A percentile compares a stretch with the other conserved stretches of the same genome.
phyloP scores from a whole-genome alignment of 2,329 filamentous ascomycete genomes.

The Fusarium miscanthi region DNA sequence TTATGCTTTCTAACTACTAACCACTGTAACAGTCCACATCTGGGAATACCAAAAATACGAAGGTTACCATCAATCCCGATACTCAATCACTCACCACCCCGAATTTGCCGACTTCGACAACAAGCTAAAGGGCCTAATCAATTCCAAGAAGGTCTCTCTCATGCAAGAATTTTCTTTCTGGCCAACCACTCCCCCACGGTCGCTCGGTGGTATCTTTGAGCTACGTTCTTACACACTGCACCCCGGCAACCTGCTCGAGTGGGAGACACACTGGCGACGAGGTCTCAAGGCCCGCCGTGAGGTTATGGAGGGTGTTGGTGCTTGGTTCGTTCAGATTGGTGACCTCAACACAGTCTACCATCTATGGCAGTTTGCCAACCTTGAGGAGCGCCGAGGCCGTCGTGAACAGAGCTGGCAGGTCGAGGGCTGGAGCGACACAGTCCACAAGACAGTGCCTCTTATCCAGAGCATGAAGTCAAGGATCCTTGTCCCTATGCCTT shows the following conservation, averaged over 20 bases:
- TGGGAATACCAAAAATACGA: constrained; percentile 99
- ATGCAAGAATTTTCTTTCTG: constrained; percentile 99
- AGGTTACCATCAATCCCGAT: constrained; percentile 91
- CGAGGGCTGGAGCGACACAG: constrained; percentile 95
- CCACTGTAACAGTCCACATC: constrained; percentile 80
- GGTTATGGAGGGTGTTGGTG: constrained; percentile 98
- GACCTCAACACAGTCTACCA: constrained; percentile 98
- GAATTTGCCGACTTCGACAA: constrained; percentile 86
- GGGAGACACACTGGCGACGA: constrained; percentile 98
- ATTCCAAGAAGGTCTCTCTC: constrained; percentile 84
- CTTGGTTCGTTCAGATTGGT: constrained; percentile 99
- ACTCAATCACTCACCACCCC: constrained; percentile 84
- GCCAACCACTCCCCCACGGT: constrained; percentile 91
- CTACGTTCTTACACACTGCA: constrained; percentile 96
- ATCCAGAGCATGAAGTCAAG: constrained; percentile 97
- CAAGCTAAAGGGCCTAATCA: constrained; percentile 87
- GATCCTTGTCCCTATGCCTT: constrained; percentile 93
- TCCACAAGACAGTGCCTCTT: constrained; percentile 97
- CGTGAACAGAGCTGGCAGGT: constrained; percentile 96
- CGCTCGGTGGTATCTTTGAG: constrained; percentile 93
- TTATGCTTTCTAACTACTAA: constrained; percentile 17
- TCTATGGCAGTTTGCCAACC: constrained; percentile 97
- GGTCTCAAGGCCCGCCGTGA: constrained; percentile 90
- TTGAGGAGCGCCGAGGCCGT: constrained; percentile 90
- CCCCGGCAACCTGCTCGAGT: constrained; percentile 94